Evolutionary conservation across 805 yeast genomes (phyloP), one percentile per base, ranked within the genome.

Genomic region (Zygotorulaspora sp.): DNA sequence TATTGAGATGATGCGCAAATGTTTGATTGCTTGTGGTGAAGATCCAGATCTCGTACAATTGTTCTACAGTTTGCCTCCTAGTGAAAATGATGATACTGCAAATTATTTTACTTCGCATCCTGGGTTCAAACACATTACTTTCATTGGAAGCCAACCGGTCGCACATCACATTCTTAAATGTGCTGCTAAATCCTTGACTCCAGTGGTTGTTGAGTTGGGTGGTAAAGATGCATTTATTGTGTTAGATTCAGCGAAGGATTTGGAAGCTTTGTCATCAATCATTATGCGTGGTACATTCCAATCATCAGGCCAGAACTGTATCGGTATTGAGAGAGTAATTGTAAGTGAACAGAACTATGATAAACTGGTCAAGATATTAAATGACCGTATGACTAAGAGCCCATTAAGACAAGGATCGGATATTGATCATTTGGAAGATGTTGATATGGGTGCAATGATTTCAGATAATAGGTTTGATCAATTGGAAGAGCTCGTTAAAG

Each of bases 281-380:
- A 73, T 92, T 26, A 74, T 92, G 82, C 74, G 99, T 55, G 99
- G 98, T 23, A 82, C 96, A 0, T 92, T 90, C 68, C 99, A 92
- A 65, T 83, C 95, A 37, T 84, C 96, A 0, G 99, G 99, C 9
- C 99, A 92, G 65, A 92, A 92, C 59, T 92, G 99, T 66, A 92
- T 92, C 54, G 97, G 99, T 25, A 84, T 92, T 38, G 99, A 92
- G 65, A 73, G 98, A 41, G 94, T 92, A 5, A 81, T 92, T 45
- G 87, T 89, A 24, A 71, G 86, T 30, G 83, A 83, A 4, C 67
- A 68, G 28, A 75, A 78, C 18, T 89, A 92, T 62, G 80, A 77
- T 15, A 53, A 63, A 29, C 63, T 92, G 28, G 80, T 81, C 1
- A 63, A 65, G 0, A 73, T 77, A 7, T 66, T 92, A 29, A 49